Base-by-base conservation (phyloP, 768 basidiomycete species). In the Serendipita vermifera region DNA sequence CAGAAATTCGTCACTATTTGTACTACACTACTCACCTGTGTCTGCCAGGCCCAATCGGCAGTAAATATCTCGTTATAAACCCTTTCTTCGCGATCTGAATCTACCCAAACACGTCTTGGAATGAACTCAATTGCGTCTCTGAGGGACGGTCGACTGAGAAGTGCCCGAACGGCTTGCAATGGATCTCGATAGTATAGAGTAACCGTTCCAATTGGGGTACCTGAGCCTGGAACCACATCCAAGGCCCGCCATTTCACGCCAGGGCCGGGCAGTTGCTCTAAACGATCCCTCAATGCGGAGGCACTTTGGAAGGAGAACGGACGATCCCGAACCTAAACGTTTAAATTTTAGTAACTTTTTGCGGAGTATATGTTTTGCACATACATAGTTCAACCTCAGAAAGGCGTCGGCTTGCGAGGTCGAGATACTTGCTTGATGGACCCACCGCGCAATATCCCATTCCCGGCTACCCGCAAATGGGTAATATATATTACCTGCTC, bases 171-270 rank as follows among this genome's bases (percentile, higher is more conserved):
- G 3, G 64, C 66, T 43, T 69, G 59, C 0, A 71, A 43, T 1
- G 61, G 56, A 54, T 71, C 63, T 1, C 63, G 59, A 58, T 71
- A 71, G 57, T 60, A 69, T 2, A 72, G 58, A 17, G 39, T 11
- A n/a, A 68, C 39, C 9, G 39, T 5, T 9, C 17, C 5, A 26
- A 26, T 20, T n/a, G 39, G 17, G 39, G 39, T 41, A n/a, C 39
- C 39, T 9, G 5, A 41, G 15, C 5, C 17, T 20, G 39, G 39
- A 7, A 7, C 39, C 17, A 41, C 15, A 9, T 41, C 6, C 9
- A n/a, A 20, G 15, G 5, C 26, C 15, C 26, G 17, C 39, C 39
- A 41, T 41, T 41, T 17, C 15, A 41, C 26, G 17, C 39, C 17
- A 20, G 39, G 39, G 9, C 17, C 26, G 5, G 39, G 39, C 9